phyloP scores from a whole-genome alignment of 208 protist genomes.

The Trypanosoma melophagium region DNA sequence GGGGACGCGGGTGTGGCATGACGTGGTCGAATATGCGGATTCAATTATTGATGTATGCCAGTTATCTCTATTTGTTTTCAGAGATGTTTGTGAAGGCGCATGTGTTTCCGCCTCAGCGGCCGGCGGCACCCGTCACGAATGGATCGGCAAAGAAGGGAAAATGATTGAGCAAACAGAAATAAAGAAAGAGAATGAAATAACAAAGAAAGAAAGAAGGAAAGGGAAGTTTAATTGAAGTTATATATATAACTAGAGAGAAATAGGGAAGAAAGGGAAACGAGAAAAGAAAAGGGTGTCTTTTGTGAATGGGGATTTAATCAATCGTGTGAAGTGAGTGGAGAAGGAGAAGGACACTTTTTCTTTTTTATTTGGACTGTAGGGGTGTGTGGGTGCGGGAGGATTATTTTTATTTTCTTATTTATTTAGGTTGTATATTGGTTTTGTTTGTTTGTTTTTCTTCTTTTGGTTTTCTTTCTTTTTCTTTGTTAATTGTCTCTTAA shows the following conservation, averaged over 20 bases:
- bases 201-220: not conserved
- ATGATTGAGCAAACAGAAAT: conserved; percentile 1
- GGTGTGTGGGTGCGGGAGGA: too few relatives aligned
- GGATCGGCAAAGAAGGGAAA: conserved; percentile 18
- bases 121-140: conserved; percentile 4
- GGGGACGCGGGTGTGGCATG: conserved; percentile 60
- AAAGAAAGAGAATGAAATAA: not conserved
- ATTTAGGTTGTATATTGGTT: not conserved
- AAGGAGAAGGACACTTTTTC: too few relatives aligned
- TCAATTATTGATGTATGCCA: conserved; percentile 90
- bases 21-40: conserved; percentile 48
- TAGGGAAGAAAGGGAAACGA: not conserved
- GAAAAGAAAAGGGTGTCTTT: too few relatives aligned
- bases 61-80: conserved; percentile 89
- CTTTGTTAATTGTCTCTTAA: too few relatives aligned
- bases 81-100: conserved; percentile 90
- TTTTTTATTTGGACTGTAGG: too few relatives aligned
- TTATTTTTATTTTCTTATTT: too few relatives aligned
- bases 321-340: too few relatives aligned
- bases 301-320: too few relatives aligned
- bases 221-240: not conserved
- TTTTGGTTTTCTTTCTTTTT: conserved; percentile 11
- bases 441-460: too few relatives aligned
- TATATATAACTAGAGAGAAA: not conserved
- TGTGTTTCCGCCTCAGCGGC: conserved; percentile 36